Base-by-base conservation (phyloP, 2,329 filamentous ascomycete species). In the Ophiostoma tasmaniense region DNA sequence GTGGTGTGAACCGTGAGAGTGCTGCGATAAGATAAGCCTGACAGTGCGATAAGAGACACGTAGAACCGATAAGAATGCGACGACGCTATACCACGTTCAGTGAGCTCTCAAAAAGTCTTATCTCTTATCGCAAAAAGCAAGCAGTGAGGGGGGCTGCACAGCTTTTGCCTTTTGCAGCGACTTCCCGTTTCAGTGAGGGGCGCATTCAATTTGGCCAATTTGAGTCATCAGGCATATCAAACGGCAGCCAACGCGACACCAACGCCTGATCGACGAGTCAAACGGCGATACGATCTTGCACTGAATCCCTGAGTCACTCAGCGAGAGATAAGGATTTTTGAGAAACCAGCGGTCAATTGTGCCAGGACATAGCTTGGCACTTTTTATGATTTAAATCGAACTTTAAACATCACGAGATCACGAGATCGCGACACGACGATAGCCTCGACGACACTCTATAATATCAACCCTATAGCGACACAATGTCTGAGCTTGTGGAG, bases 401-500 rank as follows among this genome's bases (percentile, higher is more conserved):
- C 25, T 14, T 20, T 3, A 2, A 33, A 61, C 28, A 61, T 33
- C 17, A 61, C 55, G 25, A 61, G 25, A 61, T 61, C 55, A 61
- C 55, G 8, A 55, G 28, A 33, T 33, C 55, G 20, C 37, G 13
- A 39, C 13, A 45, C 28, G 22, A 64, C 28, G 20, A 4, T 20
- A 30, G 17, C 33, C 55, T 45, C 42, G 42, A 45, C 42, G 20
- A n/a, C 25, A 64, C 30, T 8, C 35, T 6, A 35, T 10, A 64
- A 35, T 28, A 59, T 10, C 52, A 37, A 5, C 17, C 50, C 13
- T n/a, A 39, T 17, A 8, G 7, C 10, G 20, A 10, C 17, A 22
- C 52, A 68, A 67, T 84, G 82, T 79, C 82, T 70, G 82, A 84
- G 74, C 76, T 83, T 45, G 76, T 78, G 35, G 82, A 84, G 72